Conservation (phyloP, 306 rosid species). For the Glycine latifolia region DNA sequence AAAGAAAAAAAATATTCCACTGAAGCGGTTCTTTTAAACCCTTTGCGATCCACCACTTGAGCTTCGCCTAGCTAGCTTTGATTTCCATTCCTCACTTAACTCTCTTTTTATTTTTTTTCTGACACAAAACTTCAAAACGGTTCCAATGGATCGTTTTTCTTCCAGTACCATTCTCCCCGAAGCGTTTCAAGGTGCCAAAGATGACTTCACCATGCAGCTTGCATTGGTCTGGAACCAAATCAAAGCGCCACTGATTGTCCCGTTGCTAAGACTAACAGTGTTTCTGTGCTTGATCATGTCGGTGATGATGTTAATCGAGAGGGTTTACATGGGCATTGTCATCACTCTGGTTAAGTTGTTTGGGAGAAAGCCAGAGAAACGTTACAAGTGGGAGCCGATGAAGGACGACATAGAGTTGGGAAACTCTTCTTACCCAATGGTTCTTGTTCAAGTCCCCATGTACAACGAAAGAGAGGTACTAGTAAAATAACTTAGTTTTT, state of each 20-base stretch:
- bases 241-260: conserved; percentile 84
- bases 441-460: conserved; percentile 94
- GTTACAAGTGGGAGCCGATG: conserved; percentile 88
- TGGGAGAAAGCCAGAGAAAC: conserved; percentile 77
- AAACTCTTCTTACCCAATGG: conserved; percentile 82
- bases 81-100: conserved; percentile 6
- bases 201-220: conserved; percentile 70
- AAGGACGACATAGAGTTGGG: conserved; percentile 89
- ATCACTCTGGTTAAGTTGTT: conserved; percentile 72
- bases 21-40: conserved; percentile 48
- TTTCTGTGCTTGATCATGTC: conserved; percentile 76
- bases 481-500: not conserved
- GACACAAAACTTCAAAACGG: not conserved
- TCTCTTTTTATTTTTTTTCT: not conserved
- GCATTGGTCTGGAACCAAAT: conserved; percentile 69
- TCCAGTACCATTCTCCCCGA: conserved; percentile 57
- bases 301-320: conserved; percentile 80
- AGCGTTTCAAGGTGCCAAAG: conserved; percentile 67
- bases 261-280: conserved; percentile 65
- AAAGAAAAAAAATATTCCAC: conserved; percentile 39
- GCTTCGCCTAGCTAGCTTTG: conserved; percentile 6
- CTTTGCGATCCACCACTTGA: conserved; percentile 37
- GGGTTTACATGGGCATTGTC: conserved; percentile 87
- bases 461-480: conserved; percentile 93
- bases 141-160: conserved; percentile 71